These are phyloP conservation scores for Pichia occidentalis DNA, from an alignment of 805 yeast species.

Conservation along the genomic window DNA sequence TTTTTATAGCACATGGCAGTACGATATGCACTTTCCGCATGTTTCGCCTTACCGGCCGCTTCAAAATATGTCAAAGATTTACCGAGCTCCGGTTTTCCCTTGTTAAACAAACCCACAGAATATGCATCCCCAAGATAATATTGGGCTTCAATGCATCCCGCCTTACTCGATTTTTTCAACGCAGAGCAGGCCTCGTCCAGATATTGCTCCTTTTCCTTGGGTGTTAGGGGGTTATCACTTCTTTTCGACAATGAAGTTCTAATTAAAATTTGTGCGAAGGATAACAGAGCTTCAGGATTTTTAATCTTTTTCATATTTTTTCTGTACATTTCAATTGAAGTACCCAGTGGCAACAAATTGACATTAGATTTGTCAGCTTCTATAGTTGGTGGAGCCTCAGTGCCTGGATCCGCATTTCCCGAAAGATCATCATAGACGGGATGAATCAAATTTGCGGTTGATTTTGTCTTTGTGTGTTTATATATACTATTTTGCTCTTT, in stretches of 20 bases:
- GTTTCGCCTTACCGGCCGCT: slow-evolving; percentile 90
- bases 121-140: slow-evolving; percentile 87
- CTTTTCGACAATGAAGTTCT: slow-evolving; percentile 26
- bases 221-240: slow-evolving; percentile 12
- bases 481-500: too few species aligned
- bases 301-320: slow-evolving; percentile 77
- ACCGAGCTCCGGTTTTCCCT: slow-evolving; percentile 66
- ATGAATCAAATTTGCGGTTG: slow-evolving; percentile 7
- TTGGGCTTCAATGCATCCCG: slow-evolving; percentile 72
- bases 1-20: slow-evolving; percentile 89
- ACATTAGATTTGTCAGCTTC: not conserved
- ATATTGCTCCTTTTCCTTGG: slow-evolving; percentile 43
- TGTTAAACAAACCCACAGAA: slow-evolving; percentile 64
- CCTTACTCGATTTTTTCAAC: slow-evolving; percentile 29
- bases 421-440: slow-evolving; percentile 5
- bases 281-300: slow-evolving; percentile 82
- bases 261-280: slow-evolving; percentile 76
- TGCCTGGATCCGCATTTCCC: not conserved
- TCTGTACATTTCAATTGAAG: slow-evolving; percentile 82
- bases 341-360: slow-evolving; percentile 34
- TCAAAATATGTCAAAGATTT: slow-evolving; percentile 75
- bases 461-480: slow-evolving; percentile 4
- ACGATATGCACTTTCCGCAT: slow-evolving; percentile 84
- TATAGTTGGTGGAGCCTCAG: too few species aligned
- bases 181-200: slow-evolving; percentile 72